Evolutionary conservation across 768 basidiomycete genomes (phyloP), one percentile per base, ranked within the genome.

Genomic region (Trametes elegans): DNA sequence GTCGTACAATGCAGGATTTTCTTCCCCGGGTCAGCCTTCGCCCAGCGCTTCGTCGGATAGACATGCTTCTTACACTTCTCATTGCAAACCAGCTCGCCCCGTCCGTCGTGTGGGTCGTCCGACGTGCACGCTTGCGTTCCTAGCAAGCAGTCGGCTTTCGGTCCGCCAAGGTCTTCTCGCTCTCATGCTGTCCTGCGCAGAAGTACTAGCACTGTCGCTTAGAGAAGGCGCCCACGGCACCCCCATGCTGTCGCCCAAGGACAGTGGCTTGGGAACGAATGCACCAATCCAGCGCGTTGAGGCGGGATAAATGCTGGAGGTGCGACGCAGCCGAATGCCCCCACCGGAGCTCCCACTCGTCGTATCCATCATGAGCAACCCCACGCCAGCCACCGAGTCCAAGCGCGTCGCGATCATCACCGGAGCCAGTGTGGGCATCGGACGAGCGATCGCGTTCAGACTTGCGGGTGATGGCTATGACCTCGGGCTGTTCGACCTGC

Each of bases 341-440:
- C 18, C 11, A 46, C 3, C 31, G 7, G 23, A 32, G 11, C 19
- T 5, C 28, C 23, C 42, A 26, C 24, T 13, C 18, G n/a, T 21
- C 18, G 3, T 5, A 24, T 9, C 26, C 16, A 43, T n/a, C 28
- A 44, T 29, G 27, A 49, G 24, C 29, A 38, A n/a, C 32, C 19
- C 46, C 9, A 44, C 32, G 10, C n/a, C n/a, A n/a, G n/a, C n/a
- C n/a, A 29, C 49, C 16, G 42, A n/a, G 11, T 13, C 45, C 7
- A 51, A 48, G 18, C 50, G 59, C n/a, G 58, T 64, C 40, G 68
- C 63, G 1, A 51, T 69, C 49, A 51, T 69, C 29, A 66, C 65
- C 8, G 66, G 66, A 14, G 60, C 66, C 1, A 60, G 64, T 5
- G 59, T 60, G 26, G 68, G 68, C 19, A 69, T 69, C 21, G 68